A percentile compares a stretch with the other conserved stretches of the same genome.
Conservation (phyloP, 805 yeast species). For the Nakazawaea wyomingensis region DNA sequence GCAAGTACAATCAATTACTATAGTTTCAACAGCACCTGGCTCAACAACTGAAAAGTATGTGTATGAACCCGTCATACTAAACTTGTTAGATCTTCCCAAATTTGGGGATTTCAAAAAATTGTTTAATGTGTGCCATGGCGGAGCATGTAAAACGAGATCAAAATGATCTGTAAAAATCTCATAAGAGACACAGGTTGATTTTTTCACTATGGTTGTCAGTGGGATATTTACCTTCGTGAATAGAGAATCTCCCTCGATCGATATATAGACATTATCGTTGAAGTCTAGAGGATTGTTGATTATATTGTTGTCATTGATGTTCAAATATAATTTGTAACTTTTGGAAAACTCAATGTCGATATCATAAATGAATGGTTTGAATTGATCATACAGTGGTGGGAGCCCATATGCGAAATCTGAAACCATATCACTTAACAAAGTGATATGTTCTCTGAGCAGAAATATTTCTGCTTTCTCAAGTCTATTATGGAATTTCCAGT, state of each 20-base stretch:
- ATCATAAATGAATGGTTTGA: conserved; percentile 64
- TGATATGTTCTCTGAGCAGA: conserved; percentile 75
- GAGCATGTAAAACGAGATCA: conserved; percentile 63
- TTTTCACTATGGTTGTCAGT: conserved; percentile 44
- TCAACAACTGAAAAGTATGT: conserved; percentile 55
- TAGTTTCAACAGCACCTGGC: conserved; percentile 62
- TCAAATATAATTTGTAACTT: conserved; percentile 57
- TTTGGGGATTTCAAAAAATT: conserved; percentile 59
- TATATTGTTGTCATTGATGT: conserved; percentile 83
- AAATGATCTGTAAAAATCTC: conserved; percentile 51
- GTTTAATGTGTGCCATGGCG: conserved; percentile 87
- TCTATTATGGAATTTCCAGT: conserved; percentile 56
- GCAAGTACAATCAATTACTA: conserved; percentile 60
- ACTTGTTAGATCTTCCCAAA: conserved; percentile 64
- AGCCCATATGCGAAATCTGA: conserved; percentile 75
- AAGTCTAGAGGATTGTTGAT: conserved; percentile 85
- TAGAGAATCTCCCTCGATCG: conserved; percentile 62
- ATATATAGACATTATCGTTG: conserved; percentile 70
- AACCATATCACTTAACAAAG: conserved; percentile 64
- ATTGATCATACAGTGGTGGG: conserved; percentile 66
- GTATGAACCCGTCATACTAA: conserved; percentile 60
- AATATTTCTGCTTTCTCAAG: conserved; percentile 55
- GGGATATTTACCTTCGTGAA: conserved; percentile 51
- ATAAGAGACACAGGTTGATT: conserved; percentile 47
- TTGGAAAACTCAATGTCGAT: conserved; percentile 54